A percentile compares a stretch with the other conserved stretches of the same genome.
Conservation (phyloP, 805 yeast genomes). For the Lachancea nothofagi region DNA sequence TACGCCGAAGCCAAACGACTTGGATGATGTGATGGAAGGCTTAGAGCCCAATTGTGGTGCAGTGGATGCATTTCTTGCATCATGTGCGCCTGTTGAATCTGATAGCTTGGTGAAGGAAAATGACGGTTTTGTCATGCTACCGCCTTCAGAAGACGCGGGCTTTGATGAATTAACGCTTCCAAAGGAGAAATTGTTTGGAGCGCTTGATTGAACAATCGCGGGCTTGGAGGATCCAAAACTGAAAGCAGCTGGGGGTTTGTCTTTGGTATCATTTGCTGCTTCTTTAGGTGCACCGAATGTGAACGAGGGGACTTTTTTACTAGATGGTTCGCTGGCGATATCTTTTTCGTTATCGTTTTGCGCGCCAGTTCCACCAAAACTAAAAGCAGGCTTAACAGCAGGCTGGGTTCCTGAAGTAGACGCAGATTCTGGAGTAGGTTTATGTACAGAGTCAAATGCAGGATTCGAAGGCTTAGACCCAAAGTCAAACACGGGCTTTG, state of each 20-base stretch:
- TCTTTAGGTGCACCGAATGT: neutral
- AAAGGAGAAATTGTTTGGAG: neutral
- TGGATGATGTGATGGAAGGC: neutral
- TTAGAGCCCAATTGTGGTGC: neutral
- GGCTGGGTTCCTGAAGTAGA: neutral
- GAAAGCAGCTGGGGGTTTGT: too few relatives aligned
- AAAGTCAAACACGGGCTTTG: neutral
- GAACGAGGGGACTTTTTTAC: slow-evolving; percentile 1
- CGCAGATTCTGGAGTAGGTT: too few relatives aligned
- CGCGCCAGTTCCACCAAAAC: slow-evolving; percentile 6
- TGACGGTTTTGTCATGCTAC: neutral
- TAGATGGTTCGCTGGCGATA: too few relatives aligned
- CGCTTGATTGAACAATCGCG: too few relatives aligned
- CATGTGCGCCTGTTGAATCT: neutral
- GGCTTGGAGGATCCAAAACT: too few relatives aligned
- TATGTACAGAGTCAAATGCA: too few relatives aligned
- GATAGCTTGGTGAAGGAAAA: neutral
- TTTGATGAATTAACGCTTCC: neutral
- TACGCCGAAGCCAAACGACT: slow-evolving; percentile 5
- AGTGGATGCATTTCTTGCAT: neutral
- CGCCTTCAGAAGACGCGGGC: neutral
- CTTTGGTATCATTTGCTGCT: neutral
- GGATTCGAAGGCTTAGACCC: neutral
- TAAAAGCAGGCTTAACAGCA: slow-evolving; percentile 11
- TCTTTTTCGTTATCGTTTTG: too few relatives aligned